Base-by-base conservation (phyloP, 371 early-diverging fungal genomes). In the Mucor saturninus region DNA sequence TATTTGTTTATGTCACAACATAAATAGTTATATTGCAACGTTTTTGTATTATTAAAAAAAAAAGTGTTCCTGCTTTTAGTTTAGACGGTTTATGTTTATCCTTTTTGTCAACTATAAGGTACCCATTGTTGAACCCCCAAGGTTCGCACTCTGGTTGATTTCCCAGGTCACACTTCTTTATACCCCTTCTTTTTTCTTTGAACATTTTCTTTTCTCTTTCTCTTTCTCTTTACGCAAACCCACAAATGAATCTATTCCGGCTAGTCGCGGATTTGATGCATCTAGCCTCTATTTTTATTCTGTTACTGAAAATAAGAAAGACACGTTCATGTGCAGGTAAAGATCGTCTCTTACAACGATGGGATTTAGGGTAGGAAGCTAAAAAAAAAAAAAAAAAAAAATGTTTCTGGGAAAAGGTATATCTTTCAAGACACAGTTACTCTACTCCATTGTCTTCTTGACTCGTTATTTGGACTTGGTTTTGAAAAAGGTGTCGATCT, bases 391-490 rank as follows among this genome's bases (percentile, higher is more conserved):
- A 29, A 7, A 5, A 15, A 32, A 37, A 7, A 46, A 40, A 14
- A 38, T 38, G 11, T 38, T 8, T 38, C 0, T 38, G 38, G 6
- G 11, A 43, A 55, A 77, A 91, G 99, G 99, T 28, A 95, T 99
- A 46, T 97, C 97, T 11, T 94, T 97, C 83, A 99, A 99, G 76
- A 90, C 98, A 0, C 99, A 99, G 78, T 75, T 89, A 0, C 81
- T 99, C n/a, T 99, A 98, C 69, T 78, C 96, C 4, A 61, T 92
- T 28, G 98, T 99, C 3, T 99, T 98, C 77, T 58, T 89, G 56
- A 87, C 95, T n/a, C 93, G 99, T 59, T 99, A 99, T 76, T 75
- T 96, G 21, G 99, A 99, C 75, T 77, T 99, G 54, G 85, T 97
- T 67, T 73, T 78, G 42, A 69, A 82, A 51, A 93, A 82, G 56